phyloP scores from a whole-genome alignment of 169 alveolate species.

The Neospora caninum region DNA sequence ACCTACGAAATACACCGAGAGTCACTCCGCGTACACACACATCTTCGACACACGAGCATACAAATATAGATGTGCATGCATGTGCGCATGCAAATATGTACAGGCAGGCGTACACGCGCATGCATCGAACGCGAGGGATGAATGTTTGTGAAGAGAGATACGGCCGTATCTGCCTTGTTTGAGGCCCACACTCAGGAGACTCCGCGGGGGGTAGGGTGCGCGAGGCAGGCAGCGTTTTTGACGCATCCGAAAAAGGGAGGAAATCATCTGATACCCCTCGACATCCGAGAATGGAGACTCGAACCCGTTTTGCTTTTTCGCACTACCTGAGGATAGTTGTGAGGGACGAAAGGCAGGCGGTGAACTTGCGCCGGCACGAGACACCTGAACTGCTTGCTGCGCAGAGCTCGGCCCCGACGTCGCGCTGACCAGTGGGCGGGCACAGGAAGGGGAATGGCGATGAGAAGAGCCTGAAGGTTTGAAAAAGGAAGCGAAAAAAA shows the following conservation, averaged over 20 bases:
- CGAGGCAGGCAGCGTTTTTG: neutral
- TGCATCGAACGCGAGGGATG: no score
- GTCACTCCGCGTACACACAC: no score
- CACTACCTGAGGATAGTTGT: conserved; percentile 11
- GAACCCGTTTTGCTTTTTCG: no score
- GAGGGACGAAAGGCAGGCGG: conserved; percentile 29
- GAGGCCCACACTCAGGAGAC: no score
- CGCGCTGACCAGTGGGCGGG: conserved; percentile 29
- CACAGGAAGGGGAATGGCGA: conserved; percentile 13
- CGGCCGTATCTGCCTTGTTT: no score
- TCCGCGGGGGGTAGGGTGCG: neutral
- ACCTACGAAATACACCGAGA: no score
- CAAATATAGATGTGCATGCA: no score
- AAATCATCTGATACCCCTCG: neutral
- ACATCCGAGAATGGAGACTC: neutral
- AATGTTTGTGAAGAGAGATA: no score
- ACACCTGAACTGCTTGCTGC: conserved; percentile 26
- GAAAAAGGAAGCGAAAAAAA: neutral
- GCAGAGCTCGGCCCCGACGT: conserved; percentile 46
- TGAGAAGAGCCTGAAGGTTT: neutral
- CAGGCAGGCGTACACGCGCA: no score
- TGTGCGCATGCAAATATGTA: no score
- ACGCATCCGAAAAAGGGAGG: neutral
- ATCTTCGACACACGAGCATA: no score
- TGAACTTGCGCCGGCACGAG: conserved; percentile 28